Conservation (phyloP, 2,329 filamentous ascomycete species). For the Mollisia scopiformis region DNA sequence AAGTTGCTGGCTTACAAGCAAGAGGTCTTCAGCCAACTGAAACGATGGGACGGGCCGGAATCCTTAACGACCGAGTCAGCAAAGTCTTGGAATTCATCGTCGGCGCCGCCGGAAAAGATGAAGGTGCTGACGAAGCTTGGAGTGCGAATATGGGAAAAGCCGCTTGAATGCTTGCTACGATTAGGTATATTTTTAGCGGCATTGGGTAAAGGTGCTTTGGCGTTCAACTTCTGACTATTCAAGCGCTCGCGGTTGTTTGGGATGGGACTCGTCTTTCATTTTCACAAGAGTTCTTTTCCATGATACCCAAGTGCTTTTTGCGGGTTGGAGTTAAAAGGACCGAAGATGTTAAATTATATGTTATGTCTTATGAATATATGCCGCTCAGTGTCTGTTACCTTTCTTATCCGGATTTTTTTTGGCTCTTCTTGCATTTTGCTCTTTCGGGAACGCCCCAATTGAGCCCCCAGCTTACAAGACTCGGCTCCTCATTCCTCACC, state of each 20-base stretch:
- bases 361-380: not conserved
- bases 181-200: constrained; percentile 15
- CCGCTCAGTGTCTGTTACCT: not conserved
- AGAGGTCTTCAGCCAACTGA: constrained; percentile 36
- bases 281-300: constrained; percentile 2
- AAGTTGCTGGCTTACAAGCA: constrained; percentile 40
- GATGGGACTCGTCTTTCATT: not conserved
- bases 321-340: not conserved
- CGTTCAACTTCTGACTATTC: constrained; percentile 8
- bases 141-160: constrained; percentile 29
- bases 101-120: constrained; percentile 43
- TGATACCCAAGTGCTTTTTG: constrained; percentile 3
- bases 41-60: constrained; percentile 34
- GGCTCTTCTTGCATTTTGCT: too few species aligned
- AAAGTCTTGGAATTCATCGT: constrained; percentile 44
- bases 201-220: constrained; percentile 9
- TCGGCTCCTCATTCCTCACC: not conserved
- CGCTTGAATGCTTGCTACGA: constrained; percentile 3
- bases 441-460: not conserved
- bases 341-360: not conserved
- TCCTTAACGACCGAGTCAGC: constrained; percentile 42
- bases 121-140: constrained; percentile 41
- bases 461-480: not conserved
- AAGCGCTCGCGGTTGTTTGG: not conserved
- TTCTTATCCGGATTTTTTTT: not conserved